phyloP scores from a whole-genome alignment of 176 grass and related monocot species.

The Stipa capillata region DNA sequence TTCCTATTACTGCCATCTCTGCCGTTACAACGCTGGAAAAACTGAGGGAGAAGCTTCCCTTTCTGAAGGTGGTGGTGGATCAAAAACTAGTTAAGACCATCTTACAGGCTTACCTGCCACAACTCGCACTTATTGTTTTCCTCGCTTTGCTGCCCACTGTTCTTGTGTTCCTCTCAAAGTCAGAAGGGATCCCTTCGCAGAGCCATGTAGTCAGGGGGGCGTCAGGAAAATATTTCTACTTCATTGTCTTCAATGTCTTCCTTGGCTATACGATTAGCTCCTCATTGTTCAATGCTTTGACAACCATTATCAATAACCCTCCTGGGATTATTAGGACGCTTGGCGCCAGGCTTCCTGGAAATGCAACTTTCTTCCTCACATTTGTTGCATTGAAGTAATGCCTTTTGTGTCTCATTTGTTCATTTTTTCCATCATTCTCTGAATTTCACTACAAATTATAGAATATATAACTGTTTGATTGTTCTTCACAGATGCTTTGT shows the following conservation, averaged over 20 bases:
- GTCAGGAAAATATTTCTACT: conserved; percentile 93
- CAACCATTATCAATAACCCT: conserved; percentile 32
- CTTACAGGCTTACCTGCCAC: conserved; percentile 84
- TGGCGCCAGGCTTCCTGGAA: conserved; percentile 42
- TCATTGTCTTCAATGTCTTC: conserved; percentile 92
- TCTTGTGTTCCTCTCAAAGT: conserved; percentile 77
- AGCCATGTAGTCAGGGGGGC: conserved; percentile 59
- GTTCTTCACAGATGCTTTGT: conserved; percentile 70
- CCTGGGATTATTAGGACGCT: conserved; percentile 11
- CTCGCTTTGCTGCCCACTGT: conserved; percentile 70
- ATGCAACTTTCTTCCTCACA: conserved; percentile 88
- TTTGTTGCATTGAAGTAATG: conserved; percentile 89
- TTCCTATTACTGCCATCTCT: conserved; percentile 69
- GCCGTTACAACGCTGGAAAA: conserved; percentile 74
- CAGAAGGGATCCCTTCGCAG: conserved; percentile 61
- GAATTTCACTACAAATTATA: not conserved
- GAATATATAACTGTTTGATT: conserved; percentile 15
- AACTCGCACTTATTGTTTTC: conserved; percentile 77
- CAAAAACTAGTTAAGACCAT: conserved; percentile 38
- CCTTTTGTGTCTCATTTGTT: not conserved
- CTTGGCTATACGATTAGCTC: conserved; percentile 38
- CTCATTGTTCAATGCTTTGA: conserved; percentile 39
- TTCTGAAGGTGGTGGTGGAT: conserved; percentile 73
- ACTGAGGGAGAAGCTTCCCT: conserved; percentile 52
- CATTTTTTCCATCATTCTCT: not conserved